Evolutionary conservation across 257 asterid genomes (phyloP).

Genomic region (Dorcoceras hygrometricum): DNA sequence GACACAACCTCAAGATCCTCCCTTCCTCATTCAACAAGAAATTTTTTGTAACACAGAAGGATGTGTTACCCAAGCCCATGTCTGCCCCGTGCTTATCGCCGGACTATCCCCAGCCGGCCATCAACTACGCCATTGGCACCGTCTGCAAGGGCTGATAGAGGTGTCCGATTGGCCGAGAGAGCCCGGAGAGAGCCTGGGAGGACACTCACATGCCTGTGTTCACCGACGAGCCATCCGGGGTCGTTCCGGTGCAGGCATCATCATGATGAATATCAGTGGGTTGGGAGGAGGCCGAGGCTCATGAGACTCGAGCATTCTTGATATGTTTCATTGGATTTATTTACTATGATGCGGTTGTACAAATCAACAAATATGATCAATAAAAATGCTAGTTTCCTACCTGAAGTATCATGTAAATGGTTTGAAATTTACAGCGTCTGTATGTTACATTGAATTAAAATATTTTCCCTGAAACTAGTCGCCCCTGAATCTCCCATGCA

Average conservation of each 20-base stretch:
- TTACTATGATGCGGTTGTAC: no score
- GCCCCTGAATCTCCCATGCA: neutral
- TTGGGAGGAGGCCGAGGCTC: no score
- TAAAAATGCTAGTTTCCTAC: neutral
- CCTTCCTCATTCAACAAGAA: neutral
- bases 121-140: neutral
- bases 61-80: slow-evolving; percentile 28
- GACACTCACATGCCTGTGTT: slow-evolving; percentile 20
- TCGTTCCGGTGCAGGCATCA: slow-evolving; percentile 27
- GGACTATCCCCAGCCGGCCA: neutral
- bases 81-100: slow-evolving; percentile 16
- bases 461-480: neutral
- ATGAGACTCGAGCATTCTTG: no score
- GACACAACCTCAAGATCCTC: neutral
- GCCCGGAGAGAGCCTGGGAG: slow-evolving; percentile 10
- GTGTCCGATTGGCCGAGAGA: slow-evolving; percentile 16
- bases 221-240: slow-evolving; percentile 29
- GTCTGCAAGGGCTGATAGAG: slow-evolving; percentile 13
- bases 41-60: neutral
- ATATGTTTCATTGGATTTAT: no score
- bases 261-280: slow-evolving; percentile 19
- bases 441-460: neutral
- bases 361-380: neutral
- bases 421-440: neutral
- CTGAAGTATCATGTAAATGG: no score